Conservation (phyloP, 2,329 filamentous ascomycete genomes). For the Torrubiellomyces zombiae region DNA sequence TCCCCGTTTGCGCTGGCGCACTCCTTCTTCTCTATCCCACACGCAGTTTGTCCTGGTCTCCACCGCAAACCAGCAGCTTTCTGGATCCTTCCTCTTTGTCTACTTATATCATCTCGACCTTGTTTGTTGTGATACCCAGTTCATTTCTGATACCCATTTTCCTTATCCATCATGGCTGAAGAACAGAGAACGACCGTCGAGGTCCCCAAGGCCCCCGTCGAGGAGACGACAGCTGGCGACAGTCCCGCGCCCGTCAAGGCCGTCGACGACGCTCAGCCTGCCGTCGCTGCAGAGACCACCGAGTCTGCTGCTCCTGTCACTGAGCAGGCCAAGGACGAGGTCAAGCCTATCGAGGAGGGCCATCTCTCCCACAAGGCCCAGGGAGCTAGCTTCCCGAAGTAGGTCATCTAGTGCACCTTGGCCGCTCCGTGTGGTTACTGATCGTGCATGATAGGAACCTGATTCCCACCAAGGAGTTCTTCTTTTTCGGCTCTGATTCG, state of each 20-base stretch:
- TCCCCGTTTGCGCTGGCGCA: slow-evolving; percentile 13
- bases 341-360: slow-evolving; percentile 65
- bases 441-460: slow-evolving; percentile 46
- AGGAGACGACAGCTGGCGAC: slow-evolving; percentile 20
- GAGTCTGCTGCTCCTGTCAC: too few species aligned
- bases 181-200: slow-evolving; percentile 47
- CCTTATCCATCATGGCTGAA: slow-evolving; percentile 50
- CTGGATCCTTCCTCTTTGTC: slow-evolving; percentile 18
- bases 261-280: slow-evolving; percentile 19
- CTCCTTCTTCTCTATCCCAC: slow-evolving; percentile 16
- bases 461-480: slow-evolving; percentile 82
- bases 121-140: slow-evolving; percentile 36
- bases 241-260: slow-evolving; percentile 20
- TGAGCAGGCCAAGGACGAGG: slow-evolving; percentile 29
- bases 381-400: slow-evolving; percentile 73
- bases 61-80: slow-evolving; percentile 12
- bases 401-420: slow-evolving; percentile 23
- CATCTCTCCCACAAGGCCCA: slow-evolving; percentile 79
- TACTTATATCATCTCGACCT: slow-evolving; percentile 23
- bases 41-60: slow-evolving; percentile 15
- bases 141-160: slow-evolving; percentile 24
- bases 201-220: slow-evolving; percentile 22
- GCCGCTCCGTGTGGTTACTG: slow-evolving; percentile 3
- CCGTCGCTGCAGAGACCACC: slow-evolving; percentile 21
- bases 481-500: slow-evolving; percentile 65